phyloP scores from a whole-genome alignment of 2,329 filamentous ascomycete species.

The Aspergillus niger region DNA sequence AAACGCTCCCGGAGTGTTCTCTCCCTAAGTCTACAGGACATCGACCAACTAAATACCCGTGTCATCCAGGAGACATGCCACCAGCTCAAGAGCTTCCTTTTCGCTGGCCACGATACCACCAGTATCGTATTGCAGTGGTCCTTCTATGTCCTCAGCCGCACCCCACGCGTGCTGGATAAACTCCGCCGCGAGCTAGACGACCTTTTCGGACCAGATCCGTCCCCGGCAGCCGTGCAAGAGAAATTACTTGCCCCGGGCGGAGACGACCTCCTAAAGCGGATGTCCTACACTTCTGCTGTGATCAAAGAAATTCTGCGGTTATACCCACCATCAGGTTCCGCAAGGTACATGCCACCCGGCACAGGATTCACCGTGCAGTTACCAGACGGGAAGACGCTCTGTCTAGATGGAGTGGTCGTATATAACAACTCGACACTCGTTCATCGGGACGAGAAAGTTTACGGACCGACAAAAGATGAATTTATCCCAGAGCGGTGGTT shows the following conservation, averaged over 20 bases:
- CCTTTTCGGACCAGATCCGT: conserved; percentile 51
- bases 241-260: conserved; percentile 40
- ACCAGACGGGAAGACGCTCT: conserved; percentile 8
- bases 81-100: conserved; percentile 33
- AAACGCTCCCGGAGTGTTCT: conserved; percentile 14
- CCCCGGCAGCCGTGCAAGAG: conserved; percentile 30
- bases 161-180: conserved; percentile 31
- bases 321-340: conserved; percentile 45
- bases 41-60: neutral
- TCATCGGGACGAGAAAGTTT: conserved; percentile 23
- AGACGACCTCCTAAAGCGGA: conserved; percentile 46
- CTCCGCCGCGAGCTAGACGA: conserved; percentile 55
- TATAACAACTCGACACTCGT: conserved; percentile 19
- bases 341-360: conserved; percentile 13
- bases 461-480: conserved; percentile 17
- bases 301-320: conserved; percentile 59
- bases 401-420: conserved; percentile 16
- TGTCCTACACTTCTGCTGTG: conserved; percentile 56
- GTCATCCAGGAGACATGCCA: conserved; percentile 23
- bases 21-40: conserved; percentile 16
- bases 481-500: conserved; percentile 45
- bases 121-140: conserved; percentile 23
- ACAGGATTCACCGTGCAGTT: conserved; percentile 14
- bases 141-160: conserved; percentile 25
- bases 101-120: conserved; percentile 30